These are phyloP conservation scores for Epichloe sibirici DNA, from an alignment of 2,329 filamentous ascomycete species.

Conservation along the genomic window DNA sequence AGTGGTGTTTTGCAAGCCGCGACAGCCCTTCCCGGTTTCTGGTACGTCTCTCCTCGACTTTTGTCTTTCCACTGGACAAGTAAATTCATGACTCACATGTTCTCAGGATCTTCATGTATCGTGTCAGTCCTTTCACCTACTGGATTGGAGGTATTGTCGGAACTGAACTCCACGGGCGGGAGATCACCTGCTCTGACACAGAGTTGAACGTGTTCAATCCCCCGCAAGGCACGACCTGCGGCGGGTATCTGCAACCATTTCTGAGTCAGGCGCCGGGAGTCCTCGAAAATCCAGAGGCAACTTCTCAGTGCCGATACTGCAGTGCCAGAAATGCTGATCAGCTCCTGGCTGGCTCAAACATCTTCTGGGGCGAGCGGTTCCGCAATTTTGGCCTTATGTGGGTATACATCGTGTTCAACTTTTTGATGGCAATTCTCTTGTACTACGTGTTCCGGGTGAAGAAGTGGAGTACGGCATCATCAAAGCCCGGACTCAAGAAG, in stretches of 20 bases:
- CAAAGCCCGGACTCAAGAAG: neutral
- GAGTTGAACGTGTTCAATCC: constrained; percentile 56
- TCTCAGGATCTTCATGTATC: constrained; percentile 55
- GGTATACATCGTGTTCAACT: constrained; percentile 54
- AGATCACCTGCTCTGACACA: constrained; percentile 35
- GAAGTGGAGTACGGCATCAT: constrained; percentile 16
- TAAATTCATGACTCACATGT: neutral
- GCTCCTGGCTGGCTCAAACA: constrained; percentile 34
- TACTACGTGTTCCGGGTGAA: constrained; percentile 52
- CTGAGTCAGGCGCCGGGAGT: constrained; percentile 38
- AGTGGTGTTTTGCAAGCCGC: constrained; percentile 52
- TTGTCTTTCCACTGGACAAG: neutral
- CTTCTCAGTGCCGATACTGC: constrained; percentile 52
- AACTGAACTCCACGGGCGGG: constrained; percentile 47
- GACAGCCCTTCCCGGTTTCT: constrained; percentile 52
- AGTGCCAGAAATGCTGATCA: constrained; percentile 49
- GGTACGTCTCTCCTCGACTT: constrained; percentile 16
- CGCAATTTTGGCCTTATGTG: constrained; percentile 60
- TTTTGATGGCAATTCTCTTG: constrained; percentile 41
- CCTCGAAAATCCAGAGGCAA: constrained; percentile 49
- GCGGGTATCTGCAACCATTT: constrained; percentile 48
- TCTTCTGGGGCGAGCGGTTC: constrained; percentile 46
- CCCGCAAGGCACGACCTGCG: constrained; percentile 52
- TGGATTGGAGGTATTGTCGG: constrained; percentile 55
- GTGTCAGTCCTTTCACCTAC: constrained; percentile 55